Conservation (phyloP, 495 filamentous ascomycete species). For the Copromyces sp. region DNA sequence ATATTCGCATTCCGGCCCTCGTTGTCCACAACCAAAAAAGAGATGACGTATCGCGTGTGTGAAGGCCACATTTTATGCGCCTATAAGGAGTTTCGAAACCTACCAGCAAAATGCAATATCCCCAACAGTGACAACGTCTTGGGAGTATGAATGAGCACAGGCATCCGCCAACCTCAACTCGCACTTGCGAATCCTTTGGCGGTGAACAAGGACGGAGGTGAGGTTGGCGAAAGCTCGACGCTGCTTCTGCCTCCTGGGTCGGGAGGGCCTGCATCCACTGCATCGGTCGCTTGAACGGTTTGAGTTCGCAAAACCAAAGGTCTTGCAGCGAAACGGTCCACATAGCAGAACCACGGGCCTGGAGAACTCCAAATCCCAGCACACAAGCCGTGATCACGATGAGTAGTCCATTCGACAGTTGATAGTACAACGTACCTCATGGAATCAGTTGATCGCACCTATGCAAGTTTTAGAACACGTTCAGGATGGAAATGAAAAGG, state of each 20-base stretch:
- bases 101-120: background rate
- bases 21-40: background rate
- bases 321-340: conserved; percentile 12
- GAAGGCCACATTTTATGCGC: background rate
- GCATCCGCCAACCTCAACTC: background rate
- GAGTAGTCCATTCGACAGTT: background rate
- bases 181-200: background rate
- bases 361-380: conserved; percentile 2
- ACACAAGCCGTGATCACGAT: conserved; percentile 3
- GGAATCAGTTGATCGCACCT: background rate
- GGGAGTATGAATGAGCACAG: background rate
- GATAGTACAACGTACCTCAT: background rate
- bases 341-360: conserved; percentile 10
- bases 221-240: background rate
- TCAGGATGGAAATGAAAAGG: background rate
- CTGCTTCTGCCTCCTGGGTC: background rate
- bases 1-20: background rate
- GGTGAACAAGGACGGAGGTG: background rate
- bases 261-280: conserved; percentile 5
- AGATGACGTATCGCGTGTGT: background rate
- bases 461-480: background rate
- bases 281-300: conserved; percentile 17
- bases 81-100: background rate
- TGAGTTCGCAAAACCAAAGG: conserved; percentile 8
- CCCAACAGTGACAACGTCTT: background rate